Conservation (phyloP, 768 basidiomycete genomes). For the Leucosporidium yakuticum region DNA sequence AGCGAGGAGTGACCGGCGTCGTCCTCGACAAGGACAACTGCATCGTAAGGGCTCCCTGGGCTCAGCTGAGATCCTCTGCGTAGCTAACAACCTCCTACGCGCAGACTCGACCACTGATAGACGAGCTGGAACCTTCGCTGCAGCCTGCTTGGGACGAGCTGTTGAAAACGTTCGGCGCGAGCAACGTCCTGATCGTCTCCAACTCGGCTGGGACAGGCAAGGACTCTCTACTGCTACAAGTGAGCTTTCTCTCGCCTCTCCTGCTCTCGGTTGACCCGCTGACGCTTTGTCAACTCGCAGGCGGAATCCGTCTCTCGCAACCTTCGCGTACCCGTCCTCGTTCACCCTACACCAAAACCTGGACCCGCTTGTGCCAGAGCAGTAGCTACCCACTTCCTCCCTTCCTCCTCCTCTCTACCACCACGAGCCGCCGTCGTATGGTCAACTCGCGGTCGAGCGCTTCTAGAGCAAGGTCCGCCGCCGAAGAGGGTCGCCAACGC, state of each 20-base stretch:
- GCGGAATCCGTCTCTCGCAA: conserved; percentile 76
- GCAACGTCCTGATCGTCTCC: conserved; percentile 80
- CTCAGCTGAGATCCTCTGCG: not conserved
- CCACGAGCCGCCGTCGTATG: not conserved
- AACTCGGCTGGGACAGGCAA: conserved; percentile 76
- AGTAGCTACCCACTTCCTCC: conserved; percentile 66
- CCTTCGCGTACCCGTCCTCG: conserved; percentile 73
- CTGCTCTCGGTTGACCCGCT: not conserved
- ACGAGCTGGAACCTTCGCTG: conserved; percentile 69
- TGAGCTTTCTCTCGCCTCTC: conserved; percentile 40
- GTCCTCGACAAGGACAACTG: conserved; percentile 99
- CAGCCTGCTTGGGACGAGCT: conserved; percentile 74
- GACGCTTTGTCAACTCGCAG: conserved; percentile 47
- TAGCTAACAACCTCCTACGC: not conserved
- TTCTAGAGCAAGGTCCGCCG: not conserved
- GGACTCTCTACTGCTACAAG: conserved; percentile 72
- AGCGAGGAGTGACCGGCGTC: conserved; percentile 76
- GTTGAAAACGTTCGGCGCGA: conserved; percentile 63
- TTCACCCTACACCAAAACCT: conserved; percentile 72
- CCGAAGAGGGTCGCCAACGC: not conserved
- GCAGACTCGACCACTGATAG: conserved; percentile 74
- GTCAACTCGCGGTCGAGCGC: not conserved
- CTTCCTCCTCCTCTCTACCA: not conserved
- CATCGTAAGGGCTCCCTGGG: conserved; percentile 54
- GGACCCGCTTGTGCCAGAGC: conserved; percentile 64